These are phyloP conservation scores for Fusarium coffeatum DNA, from an alignment of 2,329 filamentous ascomycete species.

Conservation along the genomic window DNA sequence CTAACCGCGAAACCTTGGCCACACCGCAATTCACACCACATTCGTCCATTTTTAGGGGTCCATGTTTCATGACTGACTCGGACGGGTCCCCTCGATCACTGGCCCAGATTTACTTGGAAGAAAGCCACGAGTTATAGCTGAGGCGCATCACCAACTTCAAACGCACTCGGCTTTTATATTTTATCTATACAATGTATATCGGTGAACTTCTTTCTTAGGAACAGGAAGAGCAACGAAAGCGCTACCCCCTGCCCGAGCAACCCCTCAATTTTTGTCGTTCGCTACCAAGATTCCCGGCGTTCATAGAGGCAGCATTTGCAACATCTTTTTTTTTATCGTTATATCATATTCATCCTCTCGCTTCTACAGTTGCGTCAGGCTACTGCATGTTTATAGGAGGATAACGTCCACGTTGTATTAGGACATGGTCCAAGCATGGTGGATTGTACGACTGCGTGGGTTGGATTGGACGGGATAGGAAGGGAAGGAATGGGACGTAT, in stretches of 20 bases:
- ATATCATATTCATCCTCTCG: conserved; percentile 29
- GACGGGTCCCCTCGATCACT: conserved; percentile 21
- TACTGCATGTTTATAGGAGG: conserved; percentile 29
- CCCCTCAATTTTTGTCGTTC: conserved; percentile 31
- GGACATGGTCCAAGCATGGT: conserved; percentile 11
- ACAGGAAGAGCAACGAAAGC: background rate
- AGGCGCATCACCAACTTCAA: conserved; percentile 23
- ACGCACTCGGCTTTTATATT: conserved; percentile 7
- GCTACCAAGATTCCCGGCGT: conserved; percentile 42
- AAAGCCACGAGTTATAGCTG: conserved; percentile 27
- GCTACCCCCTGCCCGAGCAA: conserved; percentile 2
- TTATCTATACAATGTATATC: conserved; percentile 7
- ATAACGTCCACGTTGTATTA: conserved; percentile 7
- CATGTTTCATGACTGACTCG: conserved; percentile 30
- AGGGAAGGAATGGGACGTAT: conserved; percentile 16
- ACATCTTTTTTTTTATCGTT: conserved; percentile 18
- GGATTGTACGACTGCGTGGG: conserved; percentile 12
- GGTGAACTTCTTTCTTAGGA: conserved; percentile 25
- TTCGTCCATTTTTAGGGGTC: conserved; percentile 20
- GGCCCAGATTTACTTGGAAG: conserved; percentile 23
- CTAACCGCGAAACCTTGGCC: conserved; percentile 6
- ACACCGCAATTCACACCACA: conserved; percentile 16
- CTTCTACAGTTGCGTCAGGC: conserved; percentile 14
- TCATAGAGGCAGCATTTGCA: conserved; percentile 42
- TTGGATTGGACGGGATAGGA: conserved; percentile 11